A percentile compares a stretch with the other conserved stretches of the same genome.
These are phyloP conservation scores for Rhypophila decipiens DNA, from an alignment of 495 filamentous ascomycete genomes.

Conservation along the genomic window DNA sequence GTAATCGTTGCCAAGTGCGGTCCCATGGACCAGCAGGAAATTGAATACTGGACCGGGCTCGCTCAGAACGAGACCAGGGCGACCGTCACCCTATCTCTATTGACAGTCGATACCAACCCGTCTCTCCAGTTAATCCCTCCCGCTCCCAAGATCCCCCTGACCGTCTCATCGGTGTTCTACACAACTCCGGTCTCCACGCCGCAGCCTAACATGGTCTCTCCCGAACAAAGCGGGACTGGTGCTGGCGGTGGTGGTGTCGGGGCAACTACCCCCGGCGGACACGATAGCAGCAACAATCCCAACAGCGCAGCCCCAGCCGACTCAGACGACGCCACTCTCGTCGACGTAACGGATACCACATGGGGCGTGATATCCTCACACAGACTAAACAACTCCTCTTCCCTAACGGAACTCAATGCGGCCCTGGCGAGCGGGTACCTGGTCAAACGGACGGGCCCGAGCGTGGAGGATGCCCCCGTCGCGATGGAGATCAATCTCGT, in stretches of 20 bases:
- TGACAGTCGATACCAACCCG: constrained; percentile 60
- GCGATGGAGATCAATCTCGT: constrained; percentile 62
- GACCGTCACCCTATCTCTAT: constrained; percentile 50
- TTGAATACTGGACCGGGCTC: constrained; percentile 51
- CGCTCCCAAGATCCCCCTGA: constrained; percentile 34
- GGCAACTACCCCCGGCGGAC: constrained; percentile 44
- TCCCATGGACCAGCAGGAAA: constrained; percentile 66
- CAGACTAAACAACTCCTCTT: constrained; percentile 61
- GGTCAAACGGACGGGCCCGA: constrained; percentile 61
- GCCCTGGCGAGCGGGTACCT: constrained; percentile 68
- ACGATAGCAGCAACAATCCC: constrained; percentile 14
- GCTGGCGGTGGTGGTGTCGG: constrained; percentile 36
- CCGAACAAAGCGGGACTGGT: constrained; percentile 46
- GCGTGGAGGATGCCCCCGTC: constrained; percentile 55
- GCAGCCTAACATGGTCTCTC: constrained; percentile 47
- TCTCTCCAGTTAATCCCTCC: constrained; percentile 59
- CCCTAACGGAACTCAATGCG: constrained; percentile 56
- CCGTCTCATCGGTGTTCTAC: constrained; percentile 33
- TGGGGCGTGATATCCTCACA: constrained; percentile 72
- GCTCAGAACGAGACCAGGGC: constrained; percentile 31
- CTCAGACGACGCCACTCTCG: constrained; percentile 66
- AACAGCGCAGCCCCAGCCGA: constrained; percentile 39
- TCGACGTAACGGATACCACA: constrained; percentile 72
- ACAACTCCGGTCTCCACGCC: constrained; percentile 54
- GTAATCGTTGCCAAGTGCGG: constrained; percentile 70